Conservation (phyloP, 495 filamentous ascomycete species). For the Daldinia caldariorum region DNA sequence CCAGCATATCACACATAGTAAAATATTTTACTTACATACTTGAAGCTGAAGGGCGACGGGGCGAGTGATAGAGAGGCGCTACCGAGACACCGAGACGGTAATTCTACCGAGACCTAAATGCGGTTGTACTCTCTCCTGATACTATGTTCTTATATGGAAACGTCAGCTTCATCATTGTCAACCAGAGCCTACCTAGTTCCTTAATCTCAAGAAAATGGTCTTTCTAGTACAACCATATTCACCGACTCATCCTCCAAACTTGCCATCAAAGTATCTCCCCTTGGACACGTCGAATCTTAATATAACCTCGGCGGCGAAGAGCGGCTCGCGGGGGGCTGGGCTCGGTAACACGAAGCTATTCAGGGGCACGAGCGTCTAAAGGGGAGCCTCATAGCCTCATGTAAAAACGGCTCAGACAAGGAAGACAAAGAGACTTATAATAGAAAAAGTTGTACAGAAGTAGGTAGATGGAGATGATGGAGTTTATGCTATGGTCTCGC, state of each 20-base stretch:
- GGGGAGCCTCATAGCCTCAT: not conserved
- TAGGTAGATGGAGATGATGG: not conserved
- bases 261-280: not conserved
- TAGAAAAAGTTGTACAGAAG: not conserved
- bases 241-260: not conserved
- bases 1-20: not conserved
- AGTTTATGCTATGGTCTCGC: not conserved
- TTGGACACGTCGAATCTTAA: not conserved
- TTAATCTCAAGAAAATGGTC: not conserved
- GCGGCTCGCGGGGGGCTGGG: not conserved
- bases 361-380: constrained; percentile 9
- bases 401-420: not conserved
- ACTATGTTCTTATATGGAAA: not conserved
- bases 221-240: not conserved
- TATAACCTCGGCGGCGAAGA: not conserved
- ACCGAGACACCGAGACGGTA: not conserved
- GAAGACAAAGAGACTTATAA: not conserved
- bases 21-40: not conserved
- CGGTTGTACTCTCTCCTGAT: not conserved
- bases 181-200: not conserved
- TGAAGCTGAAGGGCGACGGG: not conserved
- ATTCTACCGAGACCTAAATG: not conserved
- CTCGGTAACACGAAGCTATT: not conserved
- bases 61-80: not conserved
- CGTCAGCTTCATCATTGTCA: not conserved